These are phyloP conservation scores for Quercus berberidifolia DNA, from an alignment of 306 rosid genomes.

Conservation along the genomic window DNA sequence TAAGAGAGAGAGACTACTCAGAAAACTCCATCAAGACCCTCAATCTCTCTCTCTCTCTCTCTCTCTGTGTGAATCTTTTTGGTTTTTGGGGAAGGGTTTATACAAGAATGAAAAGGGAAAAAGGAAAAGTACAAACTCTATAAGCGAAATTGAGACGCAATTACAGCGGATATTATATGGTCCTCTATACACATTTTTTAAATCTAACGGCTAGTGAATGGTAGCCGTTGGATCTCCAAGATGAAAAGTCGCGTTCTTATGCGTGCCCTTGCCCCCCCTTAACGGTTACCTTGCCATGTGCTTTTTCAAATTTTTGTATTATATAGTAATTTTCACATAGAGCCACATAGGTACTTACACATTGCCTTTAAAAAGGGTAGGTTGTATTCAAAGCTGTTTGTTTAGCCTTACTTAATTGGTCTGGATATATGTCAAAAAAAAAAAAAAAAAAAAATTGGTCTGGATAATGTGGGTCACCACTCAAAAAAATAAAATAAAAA, in stretches of 20 bases:
- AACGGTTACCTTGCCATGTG: slow-evolving; percentile 45
- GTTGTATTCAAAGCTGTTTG: neutral
- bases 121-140: slow-evolving; percentile 1
- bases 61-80: neutral
- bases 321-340: neutral
- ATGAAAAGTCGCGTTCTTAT: slow-evolving; percentile 40
- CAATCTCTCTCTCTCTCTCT: slow-evolving; percentile 9
- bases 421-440: too few relatives aligned
- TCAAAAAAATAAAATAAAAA: too few relatives aligned
- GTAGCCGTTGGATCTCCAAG: slow-evolving; percentile 25
- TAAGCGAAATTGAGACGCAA: slow-evolving; percentile 24
- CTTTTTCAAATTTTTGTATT: slow-evolving; percentile 11
- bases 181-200: slow-evolving; percentile 18
- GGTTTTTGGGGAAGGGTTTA: slow-evolving; percentile 7
- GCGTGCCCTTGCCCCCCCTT: slow-evolving; percentile 9
- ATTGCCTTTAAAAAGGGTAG: neutral
- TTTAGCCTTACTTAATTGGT: neutral
- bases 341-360: neutral
- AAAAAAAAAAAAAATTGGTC: too few relatives aligned
- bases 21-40: slow-evolving; percentile 25
- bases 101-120: neutral
- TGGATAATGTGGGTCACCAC: neutral
- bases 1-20: slow-evolving; percentile 27
- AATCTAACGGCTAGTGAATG: slow-evolving; percentile 45
- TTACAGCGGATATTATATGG: slow-evolving; percentile 34